A percentile compares a stretch with the other conserved stretches of the same genome.
Conservation (phyloP, 306 rosid genomes). For the Herpetospermum pedunculosum region DNA sequence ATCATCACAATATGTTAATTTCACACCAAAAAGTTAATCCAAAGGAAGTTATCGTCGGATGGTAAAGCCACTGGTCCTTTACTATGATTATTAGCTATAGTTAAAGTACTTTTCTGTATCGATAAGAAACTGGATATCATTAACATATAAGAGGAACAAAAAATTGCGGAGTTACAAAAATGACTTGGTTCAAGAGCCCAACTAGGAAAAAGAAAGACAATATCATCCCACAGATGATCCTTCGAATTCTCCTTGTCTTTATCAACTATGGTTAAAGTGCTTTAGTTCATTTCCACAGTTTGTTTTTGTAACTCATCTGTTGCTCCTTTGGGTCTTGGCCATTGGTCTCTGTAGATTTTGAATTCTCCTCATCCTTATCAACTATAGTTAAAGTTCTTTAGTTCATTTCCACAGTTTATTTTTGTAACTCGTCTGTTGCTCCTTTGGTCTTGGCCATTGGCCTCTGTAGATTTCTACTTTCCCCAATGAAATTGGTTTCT, state of each 20-base stretch:
- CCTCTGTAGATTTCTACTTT: neutral
- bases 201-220: neutral
- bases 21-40: slow-evolving; percentile 95
- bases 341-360: too few relatives aligned
- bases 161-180: neutral
- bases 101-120: neutral
- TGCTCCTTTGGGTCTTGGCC: too few relatives aligned
- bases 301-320: neutral
- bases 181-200: neutral
- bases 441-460: neutral
- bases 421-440: neutral
- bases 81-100: neutral
- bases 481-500: neutral
- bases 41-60: slow-evolving; percentile 89
- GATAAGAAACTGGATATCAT: neutral
- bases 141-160: neutral
- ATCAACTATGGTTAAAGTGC: neutral
- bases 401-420: neutral
- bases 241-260: neutral
- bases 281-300: neutral
- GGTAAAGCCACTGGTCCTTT: slow-evolving; percentile 31
- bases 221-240: neutral
- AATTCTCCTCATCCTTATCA: neutral
- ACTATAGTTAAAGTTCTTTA: neutral
- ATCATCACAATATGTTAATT: slow-evolving; percentile 75